These are phyloP conservation scores for Pseudocercospora crystallina DNA, from an alignment of 2,329 filamentous ascomycete species.

Conservation along the genomic window DNA sequence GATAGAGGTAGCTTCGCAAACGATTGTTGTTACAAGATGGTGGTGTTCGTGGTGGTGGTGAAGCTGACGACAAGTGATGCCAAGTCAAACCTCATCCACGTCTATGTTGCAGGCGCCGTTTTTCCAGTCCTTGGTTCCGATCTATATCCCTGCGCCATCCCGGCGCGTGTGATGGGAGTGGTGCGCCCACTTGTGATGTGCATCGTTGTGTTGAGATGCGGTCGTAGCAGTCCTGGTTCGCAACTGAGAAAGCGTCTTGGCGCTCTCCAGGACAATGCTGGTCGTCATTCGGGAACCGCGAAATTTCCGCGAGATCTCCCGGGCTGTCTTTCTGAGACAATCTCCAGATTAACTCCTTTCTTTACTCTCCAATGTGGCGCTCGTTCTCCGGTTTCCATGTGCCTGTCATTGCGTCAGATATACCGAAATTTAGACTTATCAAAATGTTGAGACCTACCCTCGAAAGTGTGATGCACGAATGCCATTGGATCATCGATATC, in stretches of 20 bases:
- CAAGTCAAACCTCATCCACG: too few species aligned
- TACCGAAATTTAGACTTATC: background rate
- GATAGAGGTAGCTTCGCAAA: background rate
- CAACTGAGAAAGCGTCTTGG: background rate
- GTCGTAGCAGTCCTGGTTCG: too few species aligned
- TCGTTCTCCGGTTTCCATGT: conserved; percentile 74
- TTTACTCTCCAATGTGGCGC: conserved; percentile 62
- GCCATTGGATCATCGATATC: conserved; percentile 92
- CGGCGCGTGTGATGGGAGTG: background rate
- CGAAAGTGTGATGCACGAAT: conserved; percentile 95
- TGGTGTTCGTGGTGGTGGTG: conserved; percentile 1
- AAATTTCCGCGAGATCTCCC: conserved; percentile 6
- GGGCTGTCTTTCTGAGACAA: conserved; percentile 3
- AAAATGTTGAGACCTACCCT: conserved; percentile 60
- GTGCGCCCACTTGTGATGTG: conserved; percentile 3
- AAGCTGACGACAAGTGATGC: background rate
- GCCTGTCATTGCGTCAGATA: conserved; percentile 47
- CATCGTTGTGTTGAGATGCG: background rate
- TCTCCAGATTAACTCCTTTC: conserved; percentile 3
- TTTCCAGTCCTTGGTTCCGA: background rate
- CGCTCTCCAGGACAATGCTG: conserved; percentile 1
- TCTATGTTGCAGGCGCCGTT: background rate
- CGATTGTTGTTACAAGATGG: background rate
- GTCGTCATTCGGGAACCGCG: background rate
- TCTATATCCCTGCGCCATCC: too few species aligned